Conservation (phyloP, 129 eudicot species). For the Scalesia atractyloides region DNA sequence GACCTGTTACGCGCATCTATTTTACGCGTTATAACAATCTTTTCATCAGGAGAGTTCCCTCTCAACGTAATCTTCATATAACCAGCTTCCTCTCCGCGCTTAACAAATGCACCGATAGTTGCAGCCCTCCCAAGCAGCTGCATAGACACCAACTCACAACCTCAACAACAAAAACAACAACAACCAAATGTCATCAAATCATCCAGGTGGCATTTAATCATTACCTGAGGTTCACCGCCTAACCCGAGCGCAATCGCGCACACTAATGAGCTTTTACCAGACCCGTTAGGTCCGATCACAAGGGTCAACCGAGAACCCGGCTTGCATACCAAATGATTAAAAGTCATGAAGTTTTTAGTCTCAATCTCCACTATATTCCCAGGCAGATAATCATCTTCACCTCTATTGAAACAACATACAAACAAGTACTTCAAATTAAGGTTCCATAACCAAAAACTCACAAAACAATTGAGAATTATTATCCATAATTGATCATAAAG, state of each 20-base stretch:
- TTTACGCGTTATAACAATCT: conserved; percentile 62
- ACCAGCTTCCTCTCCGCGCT: conserved; percentile 92
- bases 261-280: conserved; percentile 92
- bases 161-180: conserved; percentile 7
- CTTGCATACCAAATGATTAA: conserved; percentile 60
- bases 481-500: neutral
- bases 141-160: conserved; percentile 22
- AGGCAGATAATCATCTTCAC: conserved; percentile 79
- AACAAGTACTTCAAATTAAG: neutral
- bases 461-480: conserved; percentile 18
- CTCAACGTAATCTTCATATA: conserved; percentile 66
- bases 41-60: conserved; percentile 59
- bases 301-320: conserved; percentile 94
- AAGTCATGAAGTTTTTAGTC: conserved; percentile 82
- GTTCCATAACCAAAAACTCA: neutral
- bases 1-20: conserved; percentile 84
- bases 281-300: conserved; percentile 94
- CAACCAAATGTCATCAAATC: neutral
- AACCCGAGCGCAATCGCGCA: conserved; percentile 97
- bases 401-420: conserved; percentile 42
- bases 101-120: conserved; percentile 88
- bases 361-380: conserved; percentile 87
- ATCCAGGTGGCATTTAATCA: neutral
- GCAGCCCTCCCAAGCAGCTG: conserved; percentile 92
- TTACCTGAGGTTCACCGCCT: conserved; percentile 98